A percentile compares a stretch with the other conserved stretches of the same genome.
These are phyloP conservation scores for Verticillium klebahnii DNA, from an alignment of 2,329 filamentous ascomycete genomes.

Conservation along the genomic window DNA sequence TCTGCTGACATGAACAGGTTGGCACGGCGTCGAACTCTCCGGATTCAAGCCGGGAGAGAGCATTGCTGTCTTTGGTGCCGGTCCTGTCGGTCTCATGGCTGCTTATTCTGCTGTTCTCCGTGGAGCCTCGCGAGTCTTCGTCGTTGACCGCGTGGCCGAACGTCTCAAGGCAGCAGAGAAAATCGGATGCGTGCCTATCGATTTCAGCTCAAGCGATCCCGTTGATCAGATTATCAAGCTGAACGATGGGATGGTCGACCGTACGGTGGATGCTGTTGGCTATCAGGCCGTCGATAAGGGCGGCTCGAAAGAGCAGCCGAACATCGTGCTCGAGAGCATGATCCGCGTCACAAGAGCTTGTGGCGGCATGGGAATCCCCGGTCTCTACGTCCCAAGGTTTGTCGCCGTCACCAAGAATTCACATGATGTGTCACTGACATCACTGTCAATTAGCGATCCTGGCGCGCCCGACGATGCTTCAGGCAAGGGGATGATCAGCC, in stretches of 20 bases:
- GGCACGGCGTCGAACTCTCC: slow-evolving; percentile 52
- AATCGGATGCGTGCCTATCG: slow-evolving; percentile 57
- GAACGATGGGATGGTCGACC: slow-evolving; percentile 58
- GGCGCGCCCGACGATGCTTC: slow-evolving; percentile 57
- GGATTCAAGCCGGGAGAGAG: slow-evolving; percentile 57
- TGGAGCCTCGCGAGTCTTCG: slow-evolving; percentile 56
- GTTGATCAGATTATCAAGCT: slow-evolving; percentile 55
- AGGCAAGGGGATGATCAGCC: slow-evolving; percentile 58
- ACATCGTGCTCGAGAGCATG: slow-evolving; percentile 59
- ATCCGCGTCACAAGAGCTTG: slow-evolving; percentile 58
- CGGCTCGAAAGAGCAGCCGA: slow-evolving; percentile 55
- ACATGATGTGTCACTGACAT: neutral
- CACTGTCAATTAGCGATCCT: slow-evolving; percentile 42
- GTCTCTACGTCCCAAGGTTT: slow-evolving; percentile 38
- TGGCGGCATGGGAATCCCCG: slow-evolving; percentile 58
- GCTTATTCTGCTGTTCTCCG: slow-evolving; percentile 58
- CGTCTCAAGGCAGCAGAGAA: slow-evolving; percentile 54
- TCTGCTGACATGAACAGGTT: slow-evolving; percentile 27
- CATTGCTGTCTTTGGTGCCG: slow-evolving; percentile 61
- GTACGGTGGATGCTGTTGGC: slow-evolving; percentile 61
- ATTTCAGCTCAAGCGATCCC: slow-evolving; percentile 55
- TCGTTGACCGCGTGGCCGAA: slow-evolving; percentile 59
- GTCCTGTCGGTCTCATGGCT: slow-evolving; percentile 62
- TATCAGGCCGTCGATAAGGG: slow-evolving; percentile 56
- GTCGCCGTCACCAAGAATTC: neutral